Percentiles rank a stretch among this genome's conserved stretches.
Conservation (phyloP, 495 filamentous ascomycete species). For the Penicillium salamii region DNA sequence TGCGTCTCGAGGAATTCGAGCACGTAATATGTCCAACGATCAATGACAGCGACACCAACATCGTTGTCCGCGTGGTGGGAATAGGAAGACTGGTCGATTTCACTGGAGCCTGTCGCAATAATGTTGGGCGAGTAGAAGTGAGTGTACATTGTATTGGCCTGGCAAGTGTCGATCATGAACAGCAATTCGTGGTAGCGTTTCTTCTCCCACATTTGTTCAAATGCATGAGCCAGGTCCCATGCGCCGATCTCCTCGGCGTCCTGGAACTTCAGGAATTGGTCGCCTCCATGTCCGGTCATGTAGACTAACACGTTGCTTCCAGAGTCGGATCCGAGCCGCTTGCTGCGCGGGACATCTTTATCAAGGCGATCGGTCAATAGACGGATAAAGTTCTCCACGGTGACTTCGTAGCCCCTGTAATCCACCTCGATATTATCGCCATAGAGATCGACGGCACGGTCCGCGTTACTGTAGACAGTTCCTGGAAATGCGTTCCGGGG, state of each 20-base stretch:
- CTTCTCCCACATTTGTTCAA: constrained; percentile 99
- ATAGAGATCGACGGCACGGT: constrained; percentile 92
- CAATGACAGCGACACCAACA: constrained; percentile 95
- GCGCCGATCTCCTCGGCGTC: constrained; percentile 96
- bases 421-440: constrained; percentile 99
- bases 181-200: constrained; percentile 91
- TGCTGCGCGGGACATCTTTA: constrained; percentile 89
- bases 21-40: constrained; percentile 98
- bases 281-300: constrained; percentile 99
- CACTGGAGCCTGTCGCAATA: constrained; percentile 89
- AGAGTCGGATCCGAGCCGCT: constrained; percentile 86
- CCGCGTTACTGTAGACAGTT: constrained; percentile 97
- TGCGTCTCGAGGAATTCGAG: constrained; percentile 94
- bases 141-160: constrained; percentile 98
- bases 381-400: constrained; percentile 97
- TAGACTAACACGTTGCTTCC: constrained; percentile 96
- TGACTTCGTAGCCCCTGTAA: constrained; percentile 97
- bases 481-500: constrained; percentile 96
- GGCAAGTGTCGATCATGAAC: constrained; percentile 99
- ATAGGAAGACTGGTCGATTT: constrained; percentile 91
- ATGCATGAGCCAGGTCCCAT: constrained; percentile 94
- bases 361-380: constrained; percentile 90
- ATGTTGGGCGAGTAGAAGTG: constrained; percentile 98
- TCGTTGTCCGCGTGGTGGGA: constrained; percentile 98
- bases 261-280: constrained; percentile 98